Conservation (phyloP, 352 stramenopile species). For the Pythium apleroticum region DNA sequence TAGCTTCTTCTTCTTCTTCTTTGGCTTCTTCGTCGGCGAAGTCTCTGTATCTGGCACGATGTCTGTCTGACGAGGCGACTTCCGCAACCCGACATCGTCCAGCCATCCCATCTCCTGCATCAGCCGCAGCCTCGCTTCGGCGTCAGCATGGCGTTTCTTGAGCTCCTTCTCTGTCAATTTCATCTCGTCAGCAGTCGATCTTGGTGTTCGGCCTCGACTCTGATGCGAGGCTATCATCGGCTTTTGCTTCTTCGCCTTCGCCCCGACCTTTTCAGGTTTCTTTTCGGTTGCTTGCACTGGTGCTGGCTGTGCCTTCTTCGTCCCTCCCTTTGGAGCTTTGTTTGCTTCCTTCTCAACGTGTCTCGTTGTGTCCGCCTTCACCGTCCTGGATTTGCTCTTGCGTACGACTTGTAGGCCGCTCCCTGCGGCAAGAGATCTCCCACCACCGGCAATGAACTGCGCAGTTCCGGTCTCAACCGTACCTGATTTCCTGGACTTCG, state of each 20-base stretch:
- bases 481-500: background rate
- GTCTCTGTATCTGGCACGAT: background rate
- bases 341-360: background rate
- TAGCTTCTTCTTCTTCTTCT: constrained; percentile 5
- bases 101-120: constrained; percentile 23
- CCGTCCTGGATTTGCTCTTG: background rate
- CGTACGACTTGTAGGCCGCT: constrained; percentile 17
- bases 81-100: background rate
- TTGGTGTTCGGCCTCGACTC: background rate
- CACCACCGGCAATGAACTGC: background rate
- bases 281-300: background rate
- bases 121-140: background rate
- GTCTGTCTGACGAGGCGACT: background rate
- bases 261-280: background rate
- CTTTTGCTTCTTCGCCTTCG: background rate
- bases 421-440: constrained; percentile 1
- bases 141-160: constrained; percentile 6
- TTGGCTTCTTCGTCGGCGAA: background rate
- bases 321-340: background rate
- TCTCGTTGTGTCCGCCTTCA: background rate
- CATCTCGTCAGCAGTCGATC: background rate
- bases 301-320: background rate
- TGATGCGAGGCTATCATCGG: background rate
- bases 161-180: constrained; percentile 9
- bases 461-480: background rate